These are phyloP conservation scores for Epichloe gansuensis DNA, from an alignment of 2,329 filamentous ascomycete genomes.

Conservation along the genomic window DNA sequence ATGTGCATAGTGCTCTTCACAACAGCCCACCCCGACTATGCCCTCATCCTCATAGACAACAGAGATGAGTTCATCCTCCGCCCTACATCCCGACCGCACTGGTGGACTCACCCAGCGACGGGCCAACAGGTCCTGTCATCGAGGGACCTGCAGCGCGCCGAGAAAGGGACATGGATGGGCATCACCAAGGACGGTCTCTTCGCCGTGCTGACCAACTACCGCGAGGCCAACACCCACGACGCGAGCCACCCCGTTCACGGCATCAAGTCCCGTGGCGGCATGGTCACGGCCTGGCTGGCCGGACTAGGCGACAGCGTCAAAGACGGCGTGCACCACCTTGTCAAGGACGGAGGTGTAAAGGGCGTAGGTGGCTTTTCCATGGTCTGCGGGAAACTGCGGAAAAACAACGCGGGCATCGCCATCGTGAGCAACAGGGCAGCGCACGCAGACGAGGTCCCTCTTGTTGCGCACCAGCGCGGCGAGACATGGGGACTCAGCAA, in stretches of 20 bases:
- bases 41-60: conserved; percentile 65
- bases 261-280: conserved; percentile 45
- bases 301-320: conserved; percentile 31
- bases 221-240: conserved; percentile 39
- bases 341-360: conserved; percentile 39
- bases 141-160: conserved; percentile 46
- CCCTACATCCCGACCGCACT: conserved; percentile 50
- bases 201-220: conserved; percentile 54
- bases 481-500: conserved; percentile 51
- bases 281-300: conserved; percentile 51
- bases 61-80: conserved; percentile 60
- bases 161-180: conserved; percentile 55
- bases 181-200: conserved; percentile 46
- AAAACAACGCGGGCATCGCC: conserved; percentile 37
- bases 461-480: conserved; percentile 38
- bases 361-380: conserved; percentile 55
- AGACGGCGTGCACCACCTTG: conserved; percentile 38
- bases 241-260: conserved; percentile 39
- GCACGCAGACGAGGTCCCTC: conserved; percentile 40
- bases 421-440: conserved; percentile 50
- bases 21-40: conserved; percentile 62
- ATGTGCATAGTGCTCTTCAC: conserved; percentile 74
- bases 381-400: conserved; percentile 47
- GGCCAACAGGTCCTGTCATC: conserved; percentile 41
- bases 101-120: conserved; percentile 40